Evolutionary conservation across 2,329 filamentous ascomycete species (phyloP).

Genomic region (Claviceps sp.): DNA sequence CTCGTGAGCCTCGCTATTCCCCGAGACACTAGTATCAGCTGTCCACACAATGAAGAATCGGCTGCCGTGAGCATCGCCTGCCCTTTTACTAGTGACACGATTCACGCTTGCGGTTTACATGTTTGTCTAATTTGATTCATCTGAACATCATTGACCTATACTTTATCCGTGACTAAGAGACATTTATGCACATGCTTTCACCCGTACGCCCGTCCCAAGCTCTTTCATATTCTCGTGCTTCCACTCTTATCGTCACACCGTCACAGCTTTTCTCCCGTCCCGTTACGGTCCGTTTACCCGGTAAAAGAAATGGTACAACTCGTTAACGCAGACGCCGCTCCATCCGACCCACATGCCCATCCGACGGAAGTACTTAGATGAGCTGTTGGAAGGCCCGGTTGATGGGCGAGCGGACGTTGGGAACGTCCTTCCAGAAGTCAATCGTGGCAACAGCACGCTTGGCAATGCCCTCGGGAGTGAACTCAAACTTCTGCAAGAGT

Average conservation of each 20-base stretch:
- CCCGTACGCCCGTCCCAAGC: conserved; percentile 7
- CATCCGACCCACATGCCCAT: neutral
- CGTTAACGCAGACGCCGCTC: neutral
- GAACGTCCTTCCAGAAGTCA: conserved; percentile 91
- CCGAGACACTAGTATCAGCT: no score
- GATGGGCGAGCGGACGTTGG: conserved; percentile 84
- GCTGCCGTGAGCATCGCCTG: no score
- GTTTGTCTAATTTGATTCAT: neutral
- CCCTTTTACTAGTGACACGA: no score
- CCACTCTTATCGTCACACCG: conserved; percentile 14
- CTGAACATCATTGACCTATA: neutral
- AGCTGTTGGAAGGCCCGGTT: conserved; percentile 98
- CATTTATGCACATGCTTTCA: conserved; percentile 11
- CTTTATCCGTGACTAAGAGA: neutral
- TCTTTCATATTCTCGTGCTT: conserved; percentile 11
- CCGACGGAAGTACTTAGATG: conserved; percentile 47
- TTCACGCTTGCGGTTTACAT: neutral
- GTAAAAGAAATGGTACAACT: conserved; percentile 3
- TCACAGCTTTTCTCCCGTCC: conserved; percentile 6
- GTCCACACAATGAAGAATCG: no score
- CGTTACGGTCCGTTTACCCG: conserved; percentile 8
- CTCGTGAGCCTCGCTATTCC: no score
- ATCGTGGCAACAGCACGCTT: conserved; percentile 89
- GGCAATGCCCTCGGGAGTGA: conserved; percentile 90
- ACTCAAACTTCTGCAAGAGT: conserved; percentile 79